Percentiles rank a stretch among this genome's conserved stretches.
Conservation (phyloP, 306 rosid genomes). For the Quercus gilva region DNA sequence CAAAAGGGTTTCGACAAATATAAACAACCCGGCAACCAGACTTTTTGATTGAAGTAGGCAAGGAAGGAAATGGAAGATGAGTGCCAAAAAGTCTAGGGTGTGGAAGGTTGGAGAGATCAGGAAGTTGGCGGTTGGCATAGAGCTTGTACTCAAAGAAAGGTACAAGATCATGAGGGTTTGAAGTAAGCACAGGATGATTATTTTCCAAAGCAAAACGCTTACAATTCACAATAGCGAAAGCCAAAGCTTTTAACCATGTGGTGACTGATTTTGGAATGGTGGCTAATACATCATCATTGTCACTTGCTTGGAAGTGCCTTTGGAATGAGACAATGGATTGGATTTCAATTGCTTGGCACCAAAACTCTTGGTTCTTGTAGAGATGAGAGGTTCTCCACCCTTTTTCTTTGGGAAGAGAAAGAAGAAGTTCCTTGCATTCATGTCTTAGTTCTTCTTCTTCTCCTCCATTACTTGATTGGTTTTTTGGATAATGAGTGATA, state of each 20-base stretch:
- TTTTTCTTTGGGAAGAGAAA: constrained; percentile 48
- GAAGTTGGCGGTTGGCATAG: constrained; percentile 25
- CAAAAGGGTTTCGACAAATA: constrained; percentile 59
- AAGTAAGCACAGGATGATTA: constrained; percentile 45
- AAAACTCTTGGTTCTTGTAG: constrained; percentile 46
- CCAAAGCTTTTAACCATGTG: constrained; percentile 65
- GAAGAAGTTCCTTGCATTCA: constrained; percentile 36
- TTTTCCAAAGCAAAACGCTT: neutral
- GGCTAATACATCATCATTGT: constrained; percentile 42
- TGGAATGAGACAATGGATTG: constrained; percentile 46
- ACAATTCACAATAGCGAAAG: constrained; percentile 39
- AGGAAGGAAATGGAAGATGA: constrained; percentile 43
- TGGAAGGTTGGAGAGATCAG: constrained; percentile 31
- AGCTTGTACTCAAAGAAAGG: constrained; percentile 44
- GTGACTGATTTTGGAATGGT: constrained; percentile 60
- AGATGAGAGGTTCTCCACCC: constrained; percentile 42
- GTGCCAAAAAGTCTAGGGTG: constrained; percentile 55
- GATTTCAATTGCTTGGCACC: constrained; percentile 44
- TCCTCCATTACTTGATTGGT: constrained; percentile 6
- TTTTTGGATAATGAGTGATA: neutral
- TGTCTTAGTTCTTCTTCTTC: constrained; percentile 22
- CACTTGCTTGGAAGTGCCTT: constrained; percentile 47
- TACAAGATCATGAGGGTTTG: constrained; percentile 57
- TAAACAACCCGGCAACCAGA: constrained; percentile 30
- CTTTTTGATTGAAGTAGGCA: constrained; percentile 31